A percentile compares a stretch with the other conserved stretches of the same genome.
Conservation (phyloP, 2,329 filamentous ascomycete species). For the Lachnellula subtilissima region DNA sequence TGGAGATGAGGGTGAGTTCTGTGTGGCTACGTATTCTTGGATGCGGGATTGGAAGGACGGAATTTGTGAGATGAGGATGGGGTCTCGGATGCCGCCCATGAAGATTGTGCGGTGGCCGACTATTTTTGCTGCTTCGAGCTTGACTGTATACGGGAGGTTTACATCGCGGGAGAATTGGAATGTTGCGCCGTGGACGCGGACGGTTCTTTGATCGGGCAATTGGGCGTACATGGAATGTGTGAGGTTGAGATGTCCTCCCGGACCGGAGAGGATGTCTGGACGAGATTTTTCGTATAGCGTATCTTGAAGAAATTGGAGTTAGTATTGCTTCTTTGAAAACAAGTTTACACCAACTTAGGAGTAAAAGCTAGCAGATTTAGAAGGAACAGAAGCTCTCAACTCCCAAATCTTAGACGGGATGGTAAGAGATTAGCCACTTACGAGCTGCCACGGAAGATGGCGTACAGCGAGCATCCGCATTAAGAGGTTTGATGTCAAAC, state of each 20-base stretch:
- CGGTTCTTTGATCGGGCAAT: conserved; percentile 35
- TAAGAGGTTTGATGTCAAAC: conserved; percentile 44
- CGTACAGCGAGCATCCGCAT: conserved; percentile 39
- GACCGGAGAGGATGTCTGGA: conserved; percentile 46
- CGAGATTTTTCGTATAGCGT: conserved; percentile 51
- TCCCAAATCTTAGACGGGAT: no score
- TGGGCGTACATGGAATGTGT: conserved; percentile 39
- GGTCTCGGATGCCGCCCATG: conserved; percentile 43
- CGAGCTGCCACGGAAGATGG: conserved; percentile 45
- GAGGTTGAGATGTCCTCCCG: conserved; percentile 44
- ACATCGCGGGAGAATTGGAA: conserved; percentile 32
- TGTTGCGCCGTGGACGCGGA: conserved; percentile 37
- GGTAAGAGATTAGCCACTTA: no score
- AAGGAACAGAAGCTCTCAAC: no score
- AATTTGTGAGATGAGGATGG: conserved; percentile 41
- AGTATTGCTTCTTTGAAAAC: no score
- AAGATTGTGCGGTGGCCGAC: conserved; percentile 42
- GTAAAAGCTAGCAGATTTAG: no score
- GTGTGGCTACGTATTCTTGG: conserved; percentile 27
- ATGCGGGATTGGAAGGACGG: conserved; percentile 33
- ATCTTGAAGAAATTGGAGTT: conserved; percentile 21
- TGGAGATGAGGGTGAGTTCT: conserved; percentile 5
- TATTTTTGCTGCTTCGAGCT: conserved; percentile 43
- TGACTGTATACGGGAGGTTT: conserved; percentile 39
- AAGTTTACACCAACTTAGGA: no score